phyloP scores from a whole-genome alignment of 2,329 filamentous ascomycete species.

The Phyllosticta paracitricarpa region DNA sequence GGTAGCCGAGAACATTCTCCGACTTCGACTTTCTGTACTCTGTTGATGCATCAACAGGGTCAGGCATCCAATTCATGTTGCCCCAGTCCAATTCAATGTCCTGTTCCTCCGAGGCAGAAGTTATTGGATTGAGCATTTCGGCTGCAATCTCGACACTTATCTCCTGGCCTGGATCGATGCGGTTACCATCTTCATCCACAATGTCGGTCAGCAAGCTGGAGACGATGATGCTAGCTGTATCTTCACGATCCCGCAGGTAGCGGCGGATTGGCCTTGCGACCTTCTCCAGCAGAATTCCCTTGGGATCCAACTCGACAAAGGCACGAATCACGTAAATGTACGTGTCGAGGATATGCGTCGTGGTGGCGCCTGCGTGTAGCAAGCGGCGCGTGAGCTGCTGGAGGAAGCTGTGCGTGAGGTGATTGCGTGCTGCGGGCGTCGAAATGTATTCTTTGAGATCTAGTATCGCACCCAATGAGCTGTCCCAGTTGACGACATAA shows the following conservation, averaged over 20 bases:
- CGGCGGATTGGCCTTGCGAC: constrained; percentile 63
- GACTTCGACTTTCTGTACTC: constrained; percentile 81
- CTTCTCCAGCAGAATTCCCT: constrained; percentile 65
- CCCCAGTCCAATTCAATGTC: constrained; percentile 72
- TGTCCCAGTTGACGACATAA: constrained; percentile 67
- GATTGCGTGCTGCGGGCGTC: constrained; percentile 55
- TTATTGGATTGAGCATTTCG: constrained; percentile 52
- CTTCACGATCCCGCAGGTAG: constrained; percentile 68
- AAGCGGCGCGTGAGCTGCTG: constrained; percentile 55
- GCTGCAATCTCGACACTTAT: constrained; percentile 57
- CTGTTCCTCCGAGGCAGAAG: constrained; percentile 41
- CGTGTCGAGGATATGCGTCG: constrained; percentile 62
- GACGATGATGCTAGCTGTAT: constrained; percentile 69
- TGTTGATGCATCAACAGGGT: constrained; percentile 84
- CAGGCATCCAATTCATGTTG: constrained; percentile 87
- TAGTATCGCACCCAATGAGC: constrained; percentile 59
- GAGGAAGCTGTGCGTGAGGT: constrained; percentile 62
- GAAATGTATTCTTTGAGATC: constrained; percentile 64
- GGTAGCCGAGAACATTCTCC: constrained; percentile 82
- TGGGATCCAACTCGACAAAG: constrained; percentile 65
- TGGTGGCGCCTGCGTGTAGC: constrained; percentile 66
- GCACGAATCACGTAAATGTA: constrained; percentile 73
- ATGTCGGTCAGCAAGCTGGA: constrained; percentile 59
- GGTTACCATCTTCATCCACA: constrained; percentile 34
- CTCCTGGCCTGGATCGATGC: constrained; percentile 49